Evolutionary conservation across 805 yeast genomes (phyloP), one percentile per base, ranked within the genome.

Genomic region (Wickerhamomyces silvicola): DNA sequence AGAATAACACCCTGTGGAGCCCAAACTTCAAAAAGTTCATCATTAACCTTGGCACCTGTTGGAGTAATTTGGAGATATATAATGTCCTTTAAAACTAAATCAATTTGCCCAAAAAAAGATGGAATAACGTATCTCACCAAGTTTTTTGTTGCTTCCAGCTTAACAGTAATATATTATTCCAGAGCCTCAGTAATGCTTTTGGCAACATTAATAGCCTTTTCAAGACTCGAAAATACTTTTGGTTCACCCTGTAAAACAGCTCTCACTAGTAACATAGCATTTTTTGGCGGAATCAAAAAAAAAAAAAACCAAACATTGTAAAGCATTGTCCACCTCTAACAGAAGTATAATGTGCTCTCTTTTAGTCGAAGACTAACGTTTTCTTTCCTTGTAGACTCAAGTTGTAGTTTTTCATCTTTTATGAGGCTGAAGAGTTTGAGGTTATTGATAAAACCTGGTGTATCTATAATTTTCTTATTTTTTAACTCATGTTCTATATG

Each of bases 101-200:
- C 94, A 8, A 82, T 57, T 5, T 70, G 50, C 0, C 90, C 90
- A 37, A 56, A 61, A 43, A 81, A 81, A n/a, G 85, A 83, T 0
- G 92, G 90, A 4, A 82, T 62, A 3, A 71, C 61, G 39, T 67
- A 78, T 36, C 74, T 57, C 1, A 49, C 56, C 41, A 66, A 46
- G 2, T 59, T 48, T 1, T 50, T 43, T 23, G 45, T 48, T 19
- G 64, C 62, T 34, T 24, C 42, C 18, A 32, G 55, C 20, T 27
- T 62, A 37, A 50, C 60, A 57, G 35, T 45, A 16, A 36, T 34
- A 32, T 45, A 41, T 7, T 46, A 39, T 31, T 45, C 43, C 22
- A 59, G 25, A 2, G 60, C 57, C 8, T 41, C 45, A 2, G 52
- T 52, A 24, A 43, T 48, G n/a, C 12, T 28, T 12, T 42, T 32